Base-by-base conservation (phyloP, 106 monocot species). In the Agapanthus africanus region DNA sequence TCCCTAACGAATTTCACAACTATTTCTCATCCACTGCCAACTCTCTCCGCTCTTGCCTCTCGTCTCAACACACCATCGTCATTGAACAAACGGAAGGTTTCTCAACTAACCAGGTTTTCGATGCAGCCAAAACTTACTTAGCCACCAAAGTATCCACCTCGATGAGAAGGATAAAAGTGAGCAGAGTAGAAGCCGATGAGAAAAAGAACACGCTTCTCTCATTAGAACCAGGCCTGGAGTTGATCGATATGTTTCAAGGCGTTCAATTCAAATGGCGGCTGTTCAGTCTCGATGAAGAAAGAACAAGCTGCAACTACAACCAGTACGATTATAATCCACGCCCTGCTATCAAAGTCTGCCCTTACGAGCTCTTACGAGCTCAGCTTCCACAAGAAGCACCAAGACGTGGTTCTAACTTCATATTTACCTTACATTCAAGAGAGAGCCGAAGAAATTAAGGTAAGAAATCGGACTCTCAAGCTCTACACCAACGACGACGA, bases 211-310 rank as follows among this genome's bases (percentile, higher is more conserved):
- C 74, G 34, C 25, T 15, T 7, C 18, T 80, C 34, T 70, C 74
- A 34, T 25, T 80, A 22, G 77, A 77, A 18, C 61, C 34, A 2
- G 80, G 67, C n/a, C 63, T 74, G 39, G 78, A 67, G 63, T 40
- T 85, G 35, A 26, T 59, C 9, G 84, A 85, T 37, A 44, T 62
- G 51, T 85, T 80, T 36, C 41, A 75, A 33, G 80, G 80, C 32
- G 34, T 68, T 33, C n/a, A 74, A 25, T 67, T 67, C 73, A 63
- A 30, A 14, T 85, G 84, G 84, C 60, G 7, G 16, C 40, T 79
- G 2, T 23, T 68, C 4, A 31, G 52, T 56, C n/a, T n/a, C n/a
- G 46, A 79, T 18, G 38, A 42, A 28, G n/a, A n/a, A n/a, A n/a
- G n/a, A n/a, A n/a, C 31, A 41, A 4, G 11, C 30, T 2, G 4